Evolutionary conservation across 2,329 filamentous ascomycete genomes (phyloP).

Genomic region (Botrytis hyacinthi): DNA sequence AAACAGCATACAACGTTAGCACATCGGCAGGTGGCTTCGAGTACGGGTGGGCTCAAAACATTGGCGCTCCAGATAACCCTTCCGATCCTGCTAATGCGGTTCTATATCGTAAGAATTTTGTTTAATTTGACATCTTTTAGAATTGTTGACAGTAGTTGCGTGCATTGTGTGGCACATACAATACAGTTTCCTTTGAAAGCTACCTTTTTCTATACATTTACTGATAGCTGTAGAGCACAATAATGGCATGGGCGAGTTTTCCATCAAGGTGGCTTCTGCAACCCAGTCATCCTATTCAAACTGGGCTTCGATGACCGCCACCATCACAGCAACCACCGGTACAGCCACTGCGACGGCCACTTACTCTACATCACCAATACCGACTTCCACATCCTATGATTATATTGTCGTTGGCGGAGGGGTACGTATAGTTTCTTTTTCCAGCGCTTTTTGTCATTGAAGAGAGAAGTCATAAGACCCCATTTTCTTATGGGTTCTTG

Average conservation of each 20-base stretch:
- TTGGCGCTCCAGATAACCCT: constrained; percentile 41
- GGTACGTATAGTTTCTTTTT: constrained; percentile 2
- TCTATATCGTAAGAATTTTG: constrained; percentile 16
- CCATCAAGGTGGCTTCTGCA: constrained; percentile 45
- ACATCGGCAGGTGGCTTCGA: constrained; percentile 48
- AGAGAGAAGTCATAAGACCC: not conserved
- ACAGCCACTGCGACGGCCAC: constrained; percentile 46
- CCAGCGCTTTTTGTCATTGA: not conserved
- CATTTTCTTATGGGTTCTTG: not conserved
- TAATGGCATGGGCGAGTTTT: constrained; percentile 53
- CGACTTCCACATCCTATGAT: constrained; percentile 49
- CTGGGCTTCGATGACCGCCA: constrained; percentile 37
- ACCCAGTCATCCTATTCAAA: constrained; percentile 41
- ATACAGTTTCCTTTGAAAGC: constrained; percentile 43
- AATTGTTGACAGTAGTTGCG: not conserved
- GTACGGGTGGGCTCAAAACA: constrained; percentile 56
- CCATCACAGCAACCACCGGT: constrained; percentile 35
- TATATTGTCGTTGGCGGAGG: constrained; percentile 56
- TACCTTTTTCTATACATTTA: constrained; percentile 26
- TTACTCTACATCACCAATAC: constrained; percentile 47
- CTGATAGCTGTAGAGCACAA: constrained; percentile 46
- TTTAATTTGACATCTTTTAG: not conserved
- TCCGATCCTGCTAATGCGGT: constrained; percentile 39
- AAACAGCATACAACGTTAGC: constrained; percentile 42
- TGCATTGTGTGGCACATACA: not conserved